These are phyloP conservation scores for Melaleuca alternifolia DNA, from an alignment of 345 rosid species.

Conservation along the genomic window DNA sequence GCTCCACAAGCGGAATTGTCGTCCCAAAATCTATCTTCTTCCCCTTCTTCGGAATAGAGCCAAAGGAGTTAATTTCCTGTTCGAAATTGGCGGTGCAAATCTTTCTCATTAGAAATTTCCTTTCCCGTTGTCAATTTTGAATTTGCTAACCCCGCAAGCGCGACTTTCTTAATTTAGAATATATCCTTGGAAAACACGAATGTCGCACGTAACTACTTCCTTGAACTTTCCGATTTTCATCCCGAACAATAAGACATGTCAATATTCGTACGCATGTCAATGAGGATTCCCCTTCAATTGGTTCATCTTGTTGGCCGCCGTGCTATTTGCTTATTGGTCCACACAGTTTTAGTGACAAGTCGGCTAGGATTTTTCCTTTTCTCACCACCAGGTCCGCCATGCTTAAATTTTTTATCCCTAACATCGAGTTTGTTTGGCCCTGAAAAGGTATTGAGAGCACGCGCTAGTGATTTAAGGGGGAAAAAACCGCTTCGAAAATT, in stretches of 20 bases:
- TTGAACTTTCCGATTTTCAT: background rate
- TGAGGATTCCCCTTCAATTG: background rate
- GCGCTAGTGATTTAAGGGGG: background rate
- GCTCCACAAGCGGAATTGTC: too few species aligned
- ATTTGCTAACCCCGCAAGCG: background rate
- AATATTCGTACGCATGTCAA: background rate
- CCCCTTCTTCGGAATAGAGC: too few species aligned
- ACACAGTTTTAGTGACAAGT: background rate
- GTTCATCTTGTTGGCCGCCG: background rate
- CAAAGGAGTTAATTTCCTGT: background rate
- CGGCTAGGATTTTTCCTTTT: too few species aligned
- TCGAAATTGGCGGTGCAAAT: too few species aligned
- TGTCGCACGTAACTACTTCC: background rate
- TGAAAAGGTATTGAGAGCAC: background rate
- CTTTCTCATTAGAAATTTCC: background rate
- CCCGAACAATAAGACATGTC: background rate
- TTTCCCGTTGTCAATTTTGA: background rate
- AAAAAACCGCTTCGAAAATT: background rate
- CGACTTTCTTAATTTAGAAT: background rate
- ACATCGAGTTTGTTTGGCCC: background rate
- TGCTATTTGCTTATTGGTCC: background rate
- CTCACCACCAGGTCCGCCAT: too few species aligned
- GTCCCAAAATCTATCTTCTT: background rate
- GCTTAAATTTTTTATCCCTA: background rate
- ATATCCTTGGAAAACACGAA: background rate